Evolutionary conservation across 2,329 filamentous ascomycete genomes (phyloP), one percentile per base, ranked within the genome.

Genomic region (Penicillium psychrosexuale): DNA sequence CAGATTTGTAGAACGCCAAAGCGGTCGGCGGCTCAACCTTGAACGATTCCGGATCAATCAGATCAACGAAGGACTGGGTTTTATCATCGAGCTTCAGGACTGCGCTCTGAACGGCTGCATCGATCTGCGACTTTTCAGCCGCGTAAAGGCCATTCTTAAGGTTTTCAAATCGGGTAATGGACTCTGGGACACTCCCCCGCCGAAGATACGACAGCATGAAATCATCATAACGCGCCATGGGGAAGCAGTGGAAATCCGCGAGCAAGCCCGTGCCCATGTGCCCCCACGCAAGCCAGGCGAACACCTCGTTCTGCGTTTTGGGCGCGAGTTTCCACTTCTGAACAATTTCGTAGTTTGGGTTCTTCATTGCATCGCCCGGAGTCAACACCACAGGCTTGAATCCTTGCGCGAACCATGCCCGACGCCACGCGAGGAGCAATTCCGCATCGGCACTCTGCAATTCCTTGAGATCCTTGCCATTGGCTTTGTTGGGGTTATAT

Each of bases 321-420:
- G 79, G 69, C n/a, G 86, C 80, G 30, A 91, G 76, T 54, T 84
- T 72, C 43, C 69, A 52, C 22, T 73, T 69, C 70, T 91, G 86
- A 50, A 96, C 76, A 50, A 86, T 79, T 61, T 85, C 80, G 69
- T 93, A 96, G 19, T 89, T 75, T 1, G 89, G 89, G 68, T 96
- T 94, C 67, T 85, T 86, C 79, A 87, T 88, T 17, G 92, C 91
- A 69, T 97, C 93, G 1, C 83, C 84, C 15, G 85, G 82, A 47
- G 89, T 87, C 53, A 97, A 75, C 38, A 97, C 88, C 8, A 94
- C 80, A 0, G 94, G 93, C 59, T 82, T 85, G 75, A 97, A 97
- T 11, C 93, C 94, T 66, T 95, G 86, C 0, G 92, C 91, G 90
- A 91, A 97, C 91, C 93, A 97, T 3, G 93, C 92, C 43, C 91